Percentiles rank a stretch among this genome's conserved stretches.
Conservation (phyloP, 2,329 filamentous ascomycete genomes). For the Fonsecaea nubica region DNA sequence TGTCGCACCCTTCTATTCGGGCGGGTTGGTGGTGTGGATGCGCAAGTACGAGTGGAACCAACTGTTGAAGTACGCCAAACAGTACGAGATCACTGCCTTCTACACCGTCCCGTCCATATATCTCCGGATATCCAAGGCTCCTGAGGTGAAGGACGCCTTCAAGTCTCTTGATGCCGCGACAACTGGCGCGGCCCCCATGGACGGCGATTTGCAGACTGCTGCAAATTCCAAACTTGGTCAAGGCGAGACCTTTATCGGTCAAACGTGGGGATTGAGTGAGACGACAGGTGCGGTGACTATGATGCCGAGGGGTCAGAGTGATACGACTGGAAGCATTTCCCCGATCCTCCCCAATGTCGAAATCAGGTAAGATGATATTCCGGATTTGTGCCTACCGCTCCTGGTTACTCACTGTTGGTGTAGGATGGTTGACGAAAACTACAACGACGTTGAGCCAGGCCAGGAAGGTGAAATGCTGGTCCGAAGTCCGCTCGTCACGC, state of each 20-base stretch:
- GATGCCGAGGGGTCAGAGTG: conserved; percentile 50
- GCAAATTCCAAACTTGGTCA: conserved; percentile 58
- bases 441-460: conserved; percentile 34
- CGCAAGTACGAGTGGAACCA: conserved; percentile 62
- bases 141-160: conserved; percentile 64
- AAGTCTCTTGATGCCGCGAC: conserved; percentile 56
- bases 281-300: conserved; percentile 57
- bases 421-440: conserved; percentile 35
- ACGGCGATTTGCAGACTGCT: conserved; percentile 59
- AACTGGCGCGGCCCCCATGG: conserved; percentile 64
- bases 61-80: conserved; percentile 61
- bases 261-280: conserved; percentile 67
- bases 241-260: conserved; percentile 52
- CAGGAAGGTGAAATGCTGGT: conserved; percentile 36
- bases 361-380: conserved; percentile 26
- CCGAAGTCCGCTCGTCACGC: conserved; percentile 33
- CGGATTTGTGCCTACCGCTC: no score
- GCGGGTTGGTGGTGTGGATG: conserved; percentile 67
- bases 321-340: conserved; percentile 57
- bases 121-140: conserved; percentile 64
- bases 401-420: conserved; percentile 8
- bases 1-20: conserved; percentile 55
- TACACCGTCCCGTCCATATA: conserved; percentile 68
- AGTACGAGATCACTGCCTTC: conserved; percentile 60
- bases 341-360: conserved; percentile 45